Percentiles rank a stretch among this genome's conserved stretches.
phyloP scores from a whole-genome alignment of 2,329 filamentous ascomycete genomes.

The Penicillium nordicum region DNA sequence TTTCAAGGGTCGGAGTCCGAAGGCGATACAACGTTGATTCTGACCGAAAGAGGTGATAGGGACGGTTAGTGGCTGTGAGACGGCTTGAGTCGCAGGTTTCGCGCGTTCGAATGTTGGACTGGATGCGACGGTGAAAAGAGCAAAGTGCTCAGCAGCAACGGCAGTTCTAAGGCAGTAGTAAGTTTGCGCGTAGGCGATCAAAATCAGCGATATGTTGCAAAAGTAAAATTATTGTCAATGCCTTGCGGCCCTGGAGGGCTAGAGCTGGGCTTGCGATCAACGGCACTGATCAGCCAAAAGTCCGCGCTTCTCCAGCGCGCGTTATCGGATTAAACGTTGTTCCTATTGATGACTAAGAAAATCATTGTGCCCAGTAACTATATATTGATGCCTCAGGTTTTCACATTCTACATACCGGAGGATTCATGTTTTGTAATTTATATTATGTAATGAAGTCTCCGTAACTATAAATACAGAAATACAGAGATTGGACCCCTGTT shows the following conservation, averaged over 20 bases:
- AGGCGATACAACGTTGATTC: background rate
- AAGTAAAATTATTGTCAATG: constrained; percentile 16
- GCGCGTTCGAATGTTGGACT: constrained; percentile 17
- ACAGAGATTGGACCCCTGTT: background rate
- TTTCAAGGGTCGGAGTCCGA: background rate
- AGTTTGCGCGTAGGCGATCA: background rate
- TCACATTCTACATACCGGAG: background rate
- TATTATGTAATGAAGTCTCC: background rate
- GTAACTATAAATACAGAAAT: too few species aligned
- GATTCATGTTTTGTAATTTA: background rate
- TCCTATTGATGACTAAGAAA: constrained; percentile 4
- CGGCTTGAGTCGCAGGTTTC: background rate
- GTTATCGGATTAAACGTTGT: constrained; percentile 15
- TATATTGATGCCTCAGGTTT: background rate
- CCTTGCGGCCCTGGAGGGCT: constrained; percentile 21
- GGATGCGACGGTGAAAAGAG: constrained; percentile 8
- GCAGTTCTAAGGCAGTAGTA: background rate
- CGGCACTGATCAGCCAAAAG: constrained; percentile 26
- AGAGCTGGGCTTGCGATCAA: constrained; percentile 23
- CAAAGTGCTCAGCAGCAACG: background rate
- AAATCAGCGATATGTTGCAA: constrained; percentile 8
- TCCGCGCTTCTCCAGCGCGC: constrained; percentile 32
- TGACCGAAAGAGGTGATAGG: background rate
- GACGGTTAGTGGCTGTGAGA: background rate
- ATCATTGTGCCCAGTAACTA: background rate